Conservation (phyloP, 306 rosid species). For the Trifolium dubium region DNA sequence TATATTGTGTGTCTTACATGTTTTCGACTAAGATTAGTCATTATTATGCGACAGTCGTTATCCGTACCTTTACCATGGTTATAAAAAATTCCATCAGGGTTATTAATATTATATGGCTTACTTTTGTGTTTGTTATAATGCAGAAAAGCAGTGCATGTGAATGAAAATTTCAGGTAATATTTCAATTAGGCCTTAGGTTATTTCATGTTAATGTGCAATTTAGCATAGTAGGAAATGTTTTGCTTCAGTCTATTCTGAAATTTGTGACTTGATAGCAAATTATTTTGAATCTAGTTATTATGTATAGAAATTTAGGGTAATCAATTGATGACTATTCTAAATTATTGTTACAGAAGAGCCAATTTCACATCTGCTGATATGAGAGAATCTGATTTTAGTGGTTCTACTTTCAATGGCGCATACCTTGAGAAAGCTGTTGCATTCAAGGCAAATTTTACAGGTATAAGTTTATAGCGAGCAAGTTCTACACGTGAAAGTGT, state of each 20-base stretch:
- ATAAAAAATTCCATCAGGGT: too few species aligned
- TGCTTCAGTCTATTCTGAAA: slow-evolving; percentile 6
- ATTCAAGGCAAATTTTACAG: slow-evolving; percentile 87
- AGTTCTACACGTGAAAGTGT: too few species aligned
- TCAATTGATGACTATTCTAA: slow-evolving; percentile 44
- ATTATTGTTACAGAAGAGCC: slow-evolving; percentile 82
- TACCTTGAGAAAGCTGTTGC: slow-evolving; percentile 98
- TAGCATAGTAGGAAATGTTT: neutral
- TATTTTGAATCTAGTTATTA: slow-evolving; percentile 31
- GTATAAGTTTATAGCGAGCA: slow-evolving; percentile 48
- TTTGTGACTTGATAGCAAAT: slow-evolving; percentile 21
- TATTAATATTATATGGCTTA: too few species aligned
- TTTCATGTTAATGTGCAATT: too few species aligned
- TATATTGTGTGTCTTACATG: too few species aligned
- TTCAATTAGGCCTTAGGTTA: neutral
- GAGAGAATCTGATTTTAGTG: slow-evolving; percentile 96
- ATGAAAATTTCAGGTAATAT: slow-evolving; percentile 89
- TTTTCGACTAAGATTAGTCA: too few species aligned
- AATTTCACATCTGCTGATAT: slow-evolving; percentile 98
- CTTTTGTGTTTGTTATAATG: neutral
- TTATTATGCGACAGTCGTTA: too few species aligned
- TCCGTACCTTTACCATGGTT: too few species aligned
- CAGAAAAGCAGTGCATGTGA: slow-evolving; percentile 89
- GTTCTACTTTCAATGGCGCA: slow-evolving; percentile 95
- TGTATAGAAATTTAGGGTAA: slow-evolving; percentile 34